Evolutionary conservation across 2,329 filamentous ascomycete species (phyloP), one percentile per base, ranked within the genome.

Genomic region (Fusarium torreyae): DNA sequence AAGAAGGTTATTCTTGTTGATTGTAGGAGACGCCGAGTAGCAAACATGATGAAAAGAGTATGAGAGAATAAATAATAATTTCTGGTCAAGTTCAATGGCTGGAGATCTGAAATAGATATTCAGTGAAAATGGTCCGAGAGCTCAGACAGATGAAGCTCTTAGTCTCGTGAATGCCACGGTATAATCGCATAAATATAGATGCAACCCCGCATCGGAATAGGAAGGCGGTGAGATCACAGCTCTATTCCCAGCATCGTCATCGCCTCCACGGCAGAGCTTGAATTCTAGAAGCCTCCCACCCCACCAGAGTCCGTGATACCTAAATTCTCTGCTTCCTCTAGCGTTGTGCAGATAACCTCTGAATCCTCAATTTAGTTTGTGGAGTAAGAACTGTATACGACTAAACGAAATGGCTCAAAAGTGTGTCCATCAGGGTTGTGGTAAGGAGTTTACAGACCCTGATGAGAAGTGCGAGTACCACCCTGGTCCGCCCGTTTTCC

Each of bases 361-460:
- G 42, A 55, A 43, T 33, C 36, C 6, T 46, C 46, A 52, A 65
- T 62, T 38, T 31, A 44, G 31, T 18, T 6, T 60, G 45, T 45
- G 38, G 48, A 68, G 55, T 38, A 56, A 39, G 24, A 31, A n/a
- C 13, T n/a, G 38, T 33, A 39, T 15, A 51, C 1, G 24, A 43
- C 13, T 52, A 31, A 31, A 36, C 69, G 68, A 57, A 65, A 93
- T 93, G 90, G 85, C 91, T 60, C 88, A 90, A 76, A 98, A 97
- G 84, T 99, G 96, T 81, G 94, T 98, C 61, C 96, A 98, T 84
- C 94, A 97, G 81, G 94, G 94, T 79, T 99, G 96, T 81, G 94
- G 92, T 76, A 98, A 98, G 86, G 81, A 85, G 69, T 98, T 94
- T 81, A 90, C 90, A 49, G 92, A 98, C 79, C 82, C 90, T 11